Percentiles rank a stretch among this genome's conserved stretches.
These are phyloP conservation scores for Tarenaya hassleriana DNA, from an alignment of 345 rosid genomes.

Conservation along the genomic window DNA sequence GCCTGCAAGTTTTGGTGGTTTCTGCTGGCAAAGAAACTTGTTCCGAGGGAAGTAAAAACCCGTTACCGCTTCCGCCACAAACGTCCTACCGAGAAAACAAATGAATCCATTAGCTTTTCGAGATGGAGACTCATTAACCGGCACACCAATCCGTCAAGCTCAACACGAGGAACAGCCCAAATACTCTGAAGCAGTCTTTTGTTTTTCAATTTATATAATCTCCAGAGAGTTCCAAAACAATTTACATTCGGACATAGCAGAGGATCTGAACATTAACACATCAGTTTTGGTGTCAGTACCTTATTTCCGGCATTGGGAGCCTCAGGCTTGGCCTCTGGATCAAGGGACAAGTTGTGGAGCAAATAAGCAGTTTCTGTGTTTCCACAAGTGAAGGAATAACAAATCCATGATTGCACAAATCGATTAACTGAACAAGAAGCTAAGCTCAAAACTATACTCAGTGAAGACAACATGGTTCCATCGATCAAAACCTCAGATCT, in stretches of 20 bases:
- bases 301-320: conserved; percentile 30
- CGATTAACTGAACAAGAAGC: background rate
- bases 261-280: conserved; percentile 28
- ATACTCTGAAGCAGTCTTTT: conserved; percentile 32
- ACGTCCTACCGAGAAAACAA: conserved; percentile 26
- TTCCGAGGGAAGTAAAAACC: background rate
- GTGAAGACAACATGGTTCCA: too few species aligned
- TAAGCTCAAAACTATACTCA: background rate
- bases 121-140: conserved; percentile 30
- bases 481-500: too few species aligned
- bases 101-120: too few species aligned
- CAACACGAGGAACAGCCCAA: conserved; percentile 25
- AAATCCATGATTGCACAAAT: conserved; percentile 2
- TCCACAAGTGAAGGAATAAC: conserved; percentile 30
- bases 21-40: background rate
- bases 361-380: conserved; percentile 34
- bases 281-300: conserved; percentile 37
- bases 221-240: conserved; percentile 37
- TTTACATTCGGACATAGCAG: background rate
- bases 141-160: conserved; percentile 35
- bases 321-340: conserved; percentile 25
- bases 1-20: conserved; percentile 29
- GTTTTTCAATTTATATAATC: background rate
- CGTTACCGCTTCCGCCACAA: conserved; percentile 19
- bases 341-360: conserved; percentile 39